Base-by-base conservation (phyloP, 306 rosid species). In the Vachellia pachyceras region DNA sequence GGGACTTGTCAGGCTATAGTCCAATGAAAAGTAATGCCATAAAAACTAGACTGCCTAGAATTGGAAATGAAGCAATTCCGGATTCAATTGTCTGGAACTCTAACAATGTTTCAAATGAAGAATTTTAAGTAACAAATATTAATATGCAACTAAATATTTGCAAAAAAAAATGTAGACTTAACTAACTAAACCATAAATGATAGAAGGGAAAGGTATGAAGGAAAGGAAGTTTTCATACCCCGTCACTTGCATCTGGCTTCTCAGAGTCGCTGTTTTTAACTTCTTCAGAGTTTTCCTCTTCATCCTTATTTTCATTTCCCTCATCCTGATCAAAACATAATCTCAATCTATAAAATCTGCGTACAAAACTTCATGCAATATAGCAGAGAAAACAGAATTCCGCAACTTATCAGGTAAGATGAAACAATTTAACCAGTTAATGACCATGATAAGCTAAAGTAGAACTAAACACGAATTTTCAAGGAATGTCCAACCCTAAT, bases 201-300 rank as follows among this genome's bases (percentile, higher is more conserved):
- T 15, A 44, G 37, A 3, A 35, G 22, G 13, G 11, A 68, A 68
- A n/a, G 15, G 3, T 3, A 45, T 10, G 78, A 75, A 76, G 40
- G 37, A 73, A 80, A 40, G 37, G 35, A 80, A 58, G 67, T 67
- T 22, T 42, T 57, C 71, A 37, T 78, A 92, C 95, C 83, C 82
- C 49, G 0, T 80, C 86, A 63, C 23, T 79, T 45, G 69, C 84
- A 69, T 78, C 86, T 82, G 82, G 86, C 82, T 77, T 73, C 79
- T 88, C 92, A 12, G 87, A 78, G 65, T 60, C 85, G 45, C 84
- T 76, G 76, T 72, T 84, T 66, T 69, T 84, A 61, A 73, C 82
- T 41, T 67, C 87, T 92, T 84, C 89, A 76, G 36, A 5, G 29
- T 82, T 79, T 83, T 82, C 84, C 57, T 74, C 74, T 78, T 58